A percentile compares a stretch with the other conserved stretches of the same genome.
These are phyloP conservation scores for Eragrostis curvula DNA, from an alignment of 176 grass and related monocot species.

Conservation along the genomic window DNA sequence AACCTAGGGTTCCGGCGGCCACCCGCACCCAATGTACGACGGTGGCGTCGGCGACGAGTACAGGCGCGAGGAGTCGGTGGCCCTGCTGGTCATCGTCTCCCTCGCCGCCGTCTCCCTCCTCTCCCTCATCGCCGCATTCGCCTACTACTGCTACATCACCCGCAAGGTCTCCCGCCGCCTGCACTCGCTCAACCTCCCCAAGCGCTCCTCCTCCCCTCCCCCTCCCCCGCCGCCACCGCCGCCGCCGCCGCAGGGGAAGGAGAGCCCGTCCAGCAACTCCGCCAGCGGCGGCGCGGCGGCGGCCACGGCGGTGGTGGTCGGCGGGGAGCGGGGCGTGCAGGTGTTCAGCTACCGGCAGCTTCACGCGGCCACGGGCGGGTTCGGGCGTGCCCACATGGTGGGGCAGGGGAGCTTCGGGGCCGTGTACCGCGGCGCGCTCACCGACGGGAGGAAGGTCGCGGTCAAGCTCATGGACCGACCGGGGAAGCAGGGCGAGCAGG, in stretches of 20 bases:
- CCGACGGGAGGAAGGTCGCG: slow-evolving; percentile 89
- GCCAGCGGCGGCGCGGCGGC: slow-evolving; percentile 41
- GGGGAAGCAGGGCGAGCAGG: slow-evolving; percentile 95
- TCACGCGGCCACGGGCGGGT: slow-evolving; percentile 75
- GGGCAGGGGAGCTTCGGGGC: slow-evolving; percentile 97
- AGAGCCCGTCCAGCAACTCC: slow-evolving; percentile 56
- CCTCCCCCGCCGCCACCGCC: neutral
- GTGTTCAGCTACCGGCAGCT: slow-evolving; percentile 84
- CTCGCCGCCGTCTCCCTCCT: slow-evolving; percentile 81
- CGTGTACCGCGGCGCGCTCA: slow-evolving; percentile 80
- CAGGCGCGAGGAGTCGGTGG: slow-evolving; percentile 76
- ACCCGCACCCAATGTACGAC: slow-evolving; percentile 37
- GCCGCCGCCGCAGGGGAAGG: slow-evolving; percentile 47
- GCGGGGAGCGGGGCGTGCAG: slow-evolving; percentile 66
- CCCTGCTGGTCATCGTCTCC: slow-evolving; percentile 83
- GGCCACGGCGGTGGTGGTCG: slow-evolving; percentile 24
- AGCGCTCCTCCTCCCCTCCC: slow-evolving; percentile 40
- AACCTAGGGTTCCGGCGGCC: slow-evolving; percentile 48
- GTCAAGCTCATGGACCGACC: slow-evolving; percentile 96
- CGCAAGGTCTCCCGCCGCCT: slow-evolving; percentile 91
- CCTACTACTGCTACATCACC: slow-evolving; percentile 99
- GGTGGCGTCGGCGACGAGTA: slow-evolving; percentile 54
- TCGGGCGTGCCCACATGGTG: slow-evolving; percentile 75
- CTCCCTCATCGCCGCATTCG: slow-evolving; percentile 83
- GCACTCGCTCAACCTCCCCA: slow-evolving; percentile 49